phyloP scores from a whole-genome alignment of 2,329 filamentous ascomycete genomes.

The Apiospora arundinis region DNA sequence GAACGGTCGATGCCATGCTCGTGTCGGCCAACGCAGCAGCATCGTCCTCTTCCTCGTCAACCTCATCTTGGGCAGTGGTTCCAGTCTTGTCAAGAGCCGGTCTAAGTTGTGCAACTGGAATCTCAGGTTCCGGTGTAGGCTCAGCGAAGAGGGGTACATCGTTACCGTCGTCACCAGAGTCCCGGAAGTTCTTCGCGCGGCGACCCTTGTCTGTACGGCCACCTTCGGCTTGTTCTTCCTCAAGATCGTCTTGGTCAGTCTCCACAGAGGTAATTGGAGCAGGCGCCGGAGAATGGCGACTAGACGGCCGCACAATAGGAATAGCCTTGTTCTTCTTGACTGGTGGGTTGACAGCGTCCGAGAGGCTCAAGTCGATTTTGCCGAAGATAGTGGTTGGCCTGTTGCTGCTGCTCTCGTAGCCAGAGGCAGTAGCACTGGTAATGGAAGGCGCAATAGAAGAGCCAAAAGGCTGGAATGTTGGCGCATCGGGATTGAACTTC shows the following conservation, averaged over 20 bases:
- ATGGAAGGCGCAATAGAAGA: conserved; percentile 53
- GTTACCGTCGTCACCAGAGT: conserved; percentile 69
- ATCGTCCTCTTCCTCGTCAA: conserved; percentile 51
- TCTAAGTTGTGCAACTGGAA: conserved; percentile 28
- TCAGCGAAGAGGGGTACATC: conserved; percentile 78
- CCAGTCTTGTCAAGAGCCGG: conserved; percentile 18
- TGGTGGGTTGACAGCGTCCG: conserved; percentile 69
- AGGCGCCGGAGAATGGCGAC: conserved; percentile 43
- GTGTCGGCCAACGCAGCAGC: conserved; percentile 51
- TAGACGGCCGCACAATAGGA: conserved; percentile 75
- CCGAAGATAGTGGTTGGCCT: conserved; percentile 67
- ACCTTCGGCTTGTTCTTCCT: conserved; percentile 62
- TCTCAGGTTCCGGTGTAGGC: conserved; percentile 43
- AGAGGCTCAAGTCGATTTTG: conserved; percentile 67
- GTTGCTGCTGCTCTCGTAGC: conserved; percentile 50
- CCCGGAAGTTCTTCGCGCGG: conserved; percentile 74
- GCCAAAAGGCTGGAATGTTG: conserved; percentile 72
- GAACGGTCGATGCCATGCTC: conserved; percentile 59
- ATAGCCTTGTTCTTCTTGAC: conserved; percentile 81
- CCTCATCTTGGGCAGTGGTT: conserved; percentile 28
- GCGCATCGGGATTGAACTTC: conserved; percentile 78
- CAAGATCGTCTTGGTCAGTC: conserved; percentile 32
- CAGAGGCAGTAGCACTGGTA: conserved; percentile 51
- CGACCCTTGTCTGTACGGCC: conserved; percentile 71
- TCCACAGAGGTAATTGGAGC: conserved; percentile 26